Evolutionary conservation across 2,329 filamentous ascomycete genomes (phyloP), one percentile per base, ranked within the genome.

Genomic region (Penicillium hordei): DNA sequence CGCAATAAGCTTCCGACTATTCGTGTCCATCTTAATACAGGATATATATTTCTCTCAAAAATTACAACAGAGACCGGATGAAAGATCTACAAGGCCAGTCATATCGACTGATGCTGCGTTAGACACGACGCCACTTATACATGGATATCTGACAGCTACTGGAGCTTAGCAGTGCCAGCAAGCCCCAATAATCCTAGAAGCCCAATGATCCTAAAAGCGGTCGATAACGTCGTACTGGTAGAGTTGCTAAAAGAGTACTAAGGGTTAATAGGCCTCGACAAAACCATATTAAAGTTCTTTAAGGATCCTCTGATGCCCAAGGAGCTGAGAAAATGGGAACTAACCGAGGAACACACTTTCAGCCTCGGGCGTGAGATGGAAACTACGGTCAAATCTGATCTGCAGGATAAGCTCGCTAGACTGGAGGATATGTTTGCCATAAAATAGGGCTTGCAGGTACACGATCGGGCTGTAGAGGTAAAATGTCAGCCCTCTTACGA

Each of bases 161-260:
- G n/a, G 33, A 8, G 5, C 3, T 17, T 5, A 12, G 3, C 4
- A 21, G 7, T 40, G 3, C 36, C n/a, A 38, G 12, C 23, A 40
- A 39, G n/a, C 1, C 6, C 36, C 13, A n/a, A 13, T 13, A 1
- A 31, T 13, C 23, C 3, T 50, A 12, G 5, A 5, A 8, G n/a
- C 6, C 36, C 13, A n/a, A 13, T 13, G 2, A 31, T 13, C 23
- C 3, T 50, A 12, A 3, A 5, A 8, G 25, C 1, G 2, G 5
- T 8, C 8, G 8, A 51, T 17, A 21, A 21, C 4, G 17, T 5
- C 0, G 1, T 13, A 15, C 31, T 4, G 10, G 1, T 10, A 1
- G 0, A 9, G 6, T 19, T 5, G 3, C 2, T 2, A 10, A 3
- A 4, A 5, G 4, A 19, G 13, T 31, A n/a, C 3, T 12, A 19